Percentiles rank a stretch among this genome's conserved stretches.
Evolutionary conservation across 1,284 basidiomycete species (phyloP).

Genomic region (Cryptococcus sp.): DNA sequence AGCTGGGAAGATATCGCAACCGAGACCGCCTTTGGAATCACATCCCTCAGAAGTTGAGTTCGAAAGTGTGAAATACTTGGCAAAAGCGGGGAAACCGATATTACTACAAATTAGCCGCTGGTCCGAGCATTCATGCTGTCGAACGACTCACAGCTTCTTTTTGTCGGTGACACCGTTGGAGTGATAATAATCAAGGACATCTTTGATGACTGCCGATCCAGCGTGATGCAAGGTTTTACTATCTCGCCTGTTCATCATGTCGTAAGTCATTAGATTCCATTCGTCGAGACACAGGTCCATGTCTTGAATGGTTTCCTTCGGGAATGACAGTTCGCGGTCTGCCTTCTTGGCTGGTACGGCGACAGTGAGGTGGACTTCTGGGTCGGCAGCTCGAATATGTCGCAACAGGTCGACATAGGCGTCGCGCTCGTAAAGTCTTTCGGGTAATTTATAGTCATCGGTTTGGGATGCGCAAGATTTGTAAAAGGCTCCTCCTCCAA

Average conservation of each 20-base stretch:
- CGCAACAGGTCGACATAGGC: not conserved
- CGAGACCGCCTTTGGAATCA: no score
- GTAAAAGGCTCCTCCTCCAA: slow-evolving; percentile 2
- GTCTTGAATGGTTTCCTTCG: not conserved
- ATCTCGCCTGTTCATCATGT: slow-evolving; percentile 1
- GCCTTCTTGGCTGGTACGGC: not conserved
- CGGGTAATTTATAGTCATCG: not conserved
- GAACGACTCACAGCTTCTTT: not conserved
- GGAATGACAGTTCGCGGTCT: not conserved
- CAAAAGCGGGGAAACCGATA: not conserved
- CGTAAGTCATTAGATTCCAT: slow-evolving; percentile 6
- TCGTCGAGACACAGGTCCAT: slow-evolving; percentile 2
- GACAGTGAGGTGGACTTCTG: not conserved
- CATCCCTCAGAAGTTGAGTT: no score
- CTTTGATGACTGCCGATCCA: not conserved
- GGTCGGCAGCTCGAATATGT: not conserved
- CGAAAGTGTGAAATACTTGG: not conserved
- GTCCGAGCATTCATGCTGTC: not conserved
- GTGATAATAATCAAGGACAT: not conserved
- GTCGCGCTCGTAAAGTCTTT: not conserved
- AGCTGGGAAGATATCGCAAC: no score
- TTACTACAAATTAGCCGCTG: not conserved
- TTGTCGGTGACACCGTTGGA: not conserved
- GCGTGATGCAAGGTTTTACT: not conserved
- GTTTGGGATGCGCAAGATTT: not conserved